Evolutionary conservation across 164 flowering plant genomes (phyloP), one percentile per base, ranked within the genome.

Genomic region (Santalum album): DNA sequence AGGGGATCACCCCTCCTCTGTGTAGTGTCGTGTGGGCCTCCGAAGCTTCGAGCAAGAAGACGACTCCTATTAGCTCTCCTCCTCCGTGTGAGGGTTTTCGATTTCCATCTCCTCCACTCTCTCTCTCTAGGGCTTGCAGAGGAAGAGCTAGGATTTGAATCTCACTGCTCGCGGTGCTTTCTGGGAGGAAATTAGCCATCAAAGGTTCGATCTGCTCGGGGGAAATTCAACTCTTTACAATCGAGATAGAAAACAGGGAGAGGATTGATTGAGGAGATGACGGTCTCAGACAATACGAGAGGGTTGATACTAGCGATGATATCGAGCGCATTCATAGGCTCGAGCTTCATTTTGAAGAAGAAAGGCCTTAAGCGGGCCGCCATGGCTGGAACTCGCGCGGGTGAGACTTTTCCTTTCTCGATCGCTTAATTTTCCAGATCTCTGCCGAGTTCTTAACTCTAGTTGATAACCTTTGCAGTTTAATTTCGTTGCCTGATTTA

Each of bases 311-410:
- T 87, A 17, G 91, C 91, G 1, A 72, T 84, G 42, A 50, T 71
- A 7, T 87, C 95, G 21, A 84, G 95, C 45, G 73, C 64, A 17
- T 84, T 87, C 59, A 82, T 84, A 1, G 95, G 91, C 1, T 58
- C 84, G 24, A 87, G 95, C 67, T 87, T 87, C 72, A 87, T 87
- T 6, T 47, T 87, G 60, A 87, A 87, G 85, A 87, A 84, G 79
- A 74, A 75, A 63, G 95, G 95, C 3, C 83, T 87, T 21, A 76
- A 69, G 61, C 80, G 84, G 1, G 91, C 90, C 26, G 86, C 68
- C 16, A 77, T 81, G 26, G 47, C 73, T 38, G 95, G 95, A 19
- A 56, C 82, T 32, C 88, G 86, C 14, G 90, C 95, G 53, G 90
- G 95, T 84, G 39, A 12, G 65, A n/a, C n/a, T n/a, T n/a, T n/a